Percentiles rank a stretch among this genome's conserved stretches.
Conservation (phyloP, 257 asterid genomes). For the Solanum tarijense region DNA sequence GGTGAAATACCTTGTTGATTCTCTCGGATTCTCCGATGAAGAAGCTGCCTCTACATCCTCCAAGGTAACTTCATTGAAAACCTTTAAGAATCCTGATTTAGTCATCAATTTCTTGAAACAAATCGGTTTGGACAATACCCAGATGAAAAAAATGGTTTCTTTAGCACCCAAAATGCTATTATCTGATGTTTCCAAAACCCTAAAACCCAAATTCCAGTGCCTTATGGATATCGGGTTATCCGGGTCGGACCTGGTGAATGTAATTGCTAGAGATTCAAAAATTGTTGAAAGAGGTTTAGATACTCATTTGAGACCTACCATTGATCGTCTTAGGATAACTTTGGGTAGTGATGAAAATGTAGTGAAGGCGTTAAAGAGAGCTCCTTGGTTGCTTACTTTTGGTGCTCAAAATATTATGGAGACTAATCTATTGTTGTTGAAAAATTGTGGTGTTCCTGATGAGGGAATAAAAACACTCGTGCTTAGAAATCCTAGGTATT, state of each 20-base stretch:
- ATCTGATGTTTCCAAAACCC: not conserved
- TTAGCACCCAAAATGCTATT: not conserved
- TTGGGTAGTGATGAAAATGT: not conserved
- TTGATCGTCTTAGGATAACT: not conserved
- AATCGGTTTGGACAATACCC: not conserved
- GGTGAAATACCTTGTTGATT: conserved; percentile 5
- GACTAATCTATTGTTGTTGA: not conserved
- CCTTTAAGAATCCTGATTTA: not conserved
- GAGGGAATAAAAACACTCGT: not conserved
- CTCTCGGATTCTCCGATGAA: conserved; percentile 9
- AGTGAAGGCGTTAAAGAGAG: not conserved
- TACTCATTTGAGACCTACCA: not conserved
- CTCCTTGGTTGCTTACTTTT: not conserved
- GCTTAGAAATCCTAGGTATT: not conserved
- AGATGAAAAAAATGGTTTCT: not conserved
- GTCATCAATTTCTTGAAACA: not conserved
- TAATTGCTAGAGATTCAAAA: not conserved
- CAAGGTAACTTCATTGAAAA: not conserved
- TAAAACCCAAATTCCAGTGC: conserved; percentile 1
- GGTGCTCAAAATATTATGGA: not conserved
- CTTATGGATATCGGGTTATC: not conserved
- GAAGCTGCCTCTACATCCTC: not conserved
- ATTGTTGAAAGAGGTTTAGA: not conserved
- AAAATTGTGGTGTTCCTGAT: not conserved
- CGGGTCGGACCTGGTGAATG: not conserved